phyloP scores from a whole-genome alignment of 2,329 filamentous ascomycete genomes.

The Sporothrix phasma region DNA sequence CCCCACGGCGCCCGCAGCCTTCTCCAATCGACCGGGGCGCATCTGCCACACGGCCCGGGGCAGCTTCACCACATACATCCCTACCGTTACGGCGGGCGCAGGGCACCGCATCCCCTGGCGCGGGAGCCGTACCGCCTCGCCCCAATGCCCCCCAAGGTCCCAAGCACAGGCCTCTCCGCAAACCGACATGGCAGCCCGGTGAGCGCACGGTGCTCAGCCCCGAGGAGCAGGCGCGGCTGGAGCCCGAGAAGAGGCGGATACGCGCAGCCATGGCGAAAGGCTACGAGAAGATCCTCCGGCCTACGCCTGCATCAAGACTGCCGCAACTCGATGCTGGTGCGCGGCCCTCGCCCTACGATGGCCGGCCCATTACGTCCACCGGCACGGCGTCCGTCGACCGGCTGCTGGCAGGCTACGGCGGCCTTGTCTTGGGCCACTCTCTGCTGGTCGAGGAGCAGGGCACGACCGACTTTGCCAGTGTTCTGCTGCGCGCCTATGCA shows the following conservation, averaged over 20 bases:
- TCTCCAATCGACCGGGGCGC: neutral
- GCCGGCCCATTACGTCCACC: conserved; percentile 80
- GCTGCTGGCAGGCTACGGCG: conserved; percentile 76
- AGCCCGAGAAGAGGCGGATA: conserved; percentile 16
- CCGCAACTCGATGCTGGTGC: conserved; percentile 39
- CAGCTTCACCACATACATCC: neutral
- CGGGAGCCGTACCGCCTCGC: neutral
- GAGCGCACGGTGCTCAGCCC: conserved; percentile 1
- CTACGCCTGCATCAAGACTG: neutral
- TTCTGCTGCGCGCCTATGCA: conserved; percentile 77
- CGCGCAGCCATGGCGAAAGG: conserved; percentile 7
- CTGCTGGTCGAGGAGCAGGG: conserved; percentile 79
- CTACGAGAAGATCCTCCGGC: neutral
- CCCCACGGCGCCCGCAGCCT: conserved; percentile 1
- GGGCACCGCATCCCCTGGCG: neutral
- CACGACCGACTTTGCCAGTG: conserved; percentile 86
- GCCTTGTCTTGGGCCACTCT: conserved; percentile 70
- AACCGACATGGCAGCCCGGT: conserved; percentile 10
- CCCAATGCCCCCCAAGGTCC: too few relatives aligned
- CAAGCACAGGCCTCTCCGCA: neutral
- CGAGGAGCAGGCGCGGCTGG: conserved; percentile 1
- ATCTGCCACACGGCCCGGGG: neutral
- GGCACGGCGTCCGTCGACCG: conserved; percentile 79
- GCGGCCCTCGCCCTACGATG: conserved; percentile 80
- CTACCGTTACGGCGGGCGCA: neutral